Conservation (phyloP, 331 rosid genomes). For the Quercus lobata region DNA sequence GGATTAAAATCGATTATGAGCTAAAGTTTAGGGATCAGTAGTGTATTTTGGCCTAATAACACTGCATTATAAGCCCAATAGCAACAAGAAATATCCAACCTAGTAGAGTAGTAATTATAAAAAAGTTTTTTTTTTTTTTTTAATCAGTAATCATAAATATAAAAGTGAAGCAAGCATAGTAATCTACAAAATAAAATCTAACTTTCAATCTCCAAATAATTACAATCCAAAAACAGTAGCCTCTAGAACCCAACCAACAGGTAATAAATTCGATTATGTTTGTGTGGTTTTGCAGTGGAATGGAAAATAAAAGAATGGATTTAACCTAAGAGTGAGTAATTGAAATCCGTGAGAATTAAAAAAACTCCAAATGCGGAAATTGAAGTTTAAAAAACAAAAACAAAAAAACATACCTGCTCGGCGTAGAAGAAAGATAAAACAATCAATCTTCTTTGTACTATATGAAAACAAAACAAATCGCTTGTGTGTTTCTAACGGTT, state of each 20-base stretch:
- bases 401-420: not conserved
- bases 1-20: too few species aligned
- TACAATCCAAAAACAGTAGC: not conserved
- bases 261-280: not conserved
- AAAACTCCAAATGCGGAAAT: not conserved
- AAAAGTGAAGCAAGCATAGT: not conserved
- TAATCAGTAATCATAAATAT: not conserved
- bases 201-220: not conserved
- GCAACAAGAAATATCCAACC: too few species aligned
- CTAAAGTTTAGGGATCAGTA: too few species aligned
- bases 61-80: too few species aligned
- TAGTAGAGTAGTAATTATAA: too few species aligned
- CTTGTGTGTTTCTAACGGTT: not conserved
- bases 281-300: not conserved
- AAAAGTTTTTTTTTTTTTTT: too few species aligned
- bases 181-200: too few species aligned
- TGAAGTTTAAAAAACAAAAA: not conserved
- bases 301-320: not conserved
- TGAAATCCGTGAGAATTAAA: not conserved
- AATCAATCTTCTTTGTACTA: too few species aligned
- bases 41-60: too few species aligned
- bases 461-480: not conserved
- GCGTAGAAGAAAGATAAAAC: too few species aligned
- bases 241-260: not conserved
- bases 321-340: not conserved